Evolutionary conservation across 352 stramenopile species (phyloP).

Genomic region (Aphanomyces stellatus): DNA sequence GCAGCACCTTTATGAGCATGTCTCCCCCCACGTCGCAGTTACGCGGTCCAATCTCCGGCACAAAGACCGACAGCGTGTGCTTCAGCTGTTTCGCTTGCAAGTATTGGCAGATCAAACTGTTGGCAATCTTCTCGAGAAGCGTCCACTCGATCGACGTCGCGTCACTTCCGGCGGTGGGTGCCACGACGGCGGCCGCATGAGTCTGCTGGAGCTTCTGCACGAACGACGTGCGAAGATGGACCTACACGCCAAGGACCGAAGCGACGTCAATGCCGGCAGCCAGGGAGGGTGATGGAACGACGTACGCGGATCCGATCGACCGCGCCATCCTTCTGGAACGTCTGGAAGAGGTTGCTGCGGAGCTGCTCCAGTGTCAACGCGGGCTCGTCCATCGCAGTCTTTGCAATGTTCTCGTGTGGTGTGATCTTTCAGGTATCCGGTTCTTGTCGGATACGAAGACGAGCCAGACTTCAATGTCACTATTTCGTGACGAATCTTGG

Average conservation of each 20-base stretch:
- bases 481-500: too few species aligned
- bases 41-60: slow-evolving; percentile 3
- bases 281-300: too few species aligned
- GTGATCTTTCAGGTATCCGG: background rate
- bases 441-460: too few species aligned
- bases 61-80: slow-evolving; percentile 16
- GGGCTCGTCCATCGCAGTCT: background rate
- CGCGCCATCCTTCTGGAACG: background rate
- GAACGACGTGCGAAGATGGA: slow-evolving; percentile 16
- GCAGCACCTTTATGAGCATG: slow-evolving; percentile 1
- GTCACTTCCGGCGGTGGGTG: background rate
- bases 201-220: slow-evolving; percentile 12
- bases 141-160: too few species aligned
- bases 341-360: slow-evolving; percentile 14
- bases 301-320: slow-evolving; percentile 18
- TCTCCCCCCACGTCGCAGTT: slow-evolving; percentile 5
- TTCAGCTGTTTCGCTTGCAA: slow-evolving; percentile 16
- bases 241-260: background rate
- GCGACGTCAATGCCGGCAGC: background rate
- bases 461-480: too few species aligned
- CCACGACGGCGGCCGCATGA: background rate
- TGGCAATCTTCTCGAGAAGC: slow-evolving; percentile 17
- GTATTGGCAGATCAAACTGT: slow-evolving; percentile 15
- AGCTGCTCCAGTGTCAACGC: slow-evolving; percentile 9
- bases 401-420: background rate